A percentile compares a stretch with the other conserved stretches of the same genome.
These are phyloP conservation scores for Nemophila menziesii DNA, from an alignment of 257 asterid species.

Conservation along the genomic window DNA sequence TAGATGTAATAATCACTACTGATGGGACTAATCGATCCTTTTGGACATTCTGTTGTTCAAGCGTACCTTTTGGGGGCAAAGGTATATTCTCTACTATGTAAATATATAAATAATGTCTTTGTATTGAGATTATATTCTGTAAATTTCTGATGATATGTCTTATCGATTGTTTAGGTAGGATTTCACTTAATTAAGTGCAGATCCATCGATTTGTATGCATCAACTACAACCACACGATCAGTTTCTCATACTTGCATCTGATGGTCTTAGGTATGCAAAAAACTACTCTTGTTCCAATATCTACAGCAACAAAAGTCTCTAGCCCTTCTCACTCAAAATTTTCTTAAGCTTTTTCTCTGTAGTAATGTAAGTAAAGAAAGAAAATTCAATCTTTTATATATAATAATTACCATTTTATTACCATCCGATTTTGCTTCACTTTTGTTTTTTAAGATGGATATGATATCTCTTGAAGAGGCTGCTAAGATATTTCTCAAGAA, in stretches of 20 bases:
- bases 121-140: too few relatives aligned
- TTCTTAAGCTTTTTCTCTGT: constrained; percentile 86
- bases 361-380: constrained; percentile 47
- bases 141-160: too few relatives aligned
- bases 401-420: neutral
- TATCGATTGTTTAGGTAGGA: too few relatives aligned
- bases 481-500: constrained; percentile 85
- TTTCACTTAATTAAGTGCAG: constrained; percentile 37
- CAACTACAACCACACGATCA: constrained; percentile 37
- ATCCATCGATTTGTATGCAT: constrained; percentile 30
- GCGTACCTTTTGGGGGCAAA: too few relatives aligned
- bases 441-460: constrained; percentile 43
- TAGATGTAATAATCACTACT: too few relatives aligned
- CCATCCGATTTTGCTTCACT: neutral
- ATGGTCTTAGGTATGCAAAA: too few relatives aligned
- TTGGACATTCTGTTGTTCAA: too few relatives aligned
- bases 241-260: constrained; percentile 44
- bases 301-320: constrained; percentile 90
- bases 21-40: too few relatives aligned
- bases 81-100: too few relatives aligned
- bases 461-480: constrained; percentile 94
- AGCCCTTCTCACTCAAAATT: constrained; percentile 92
- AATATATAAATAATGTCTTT: too few relatives aligned
- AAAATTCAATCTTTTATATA: neutral
- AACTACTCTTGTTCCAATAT: too few relatives aligned